Conservation (phyloP, 1,284 basidiomycete genomes). For the Spongiforma sp. region DNA sequence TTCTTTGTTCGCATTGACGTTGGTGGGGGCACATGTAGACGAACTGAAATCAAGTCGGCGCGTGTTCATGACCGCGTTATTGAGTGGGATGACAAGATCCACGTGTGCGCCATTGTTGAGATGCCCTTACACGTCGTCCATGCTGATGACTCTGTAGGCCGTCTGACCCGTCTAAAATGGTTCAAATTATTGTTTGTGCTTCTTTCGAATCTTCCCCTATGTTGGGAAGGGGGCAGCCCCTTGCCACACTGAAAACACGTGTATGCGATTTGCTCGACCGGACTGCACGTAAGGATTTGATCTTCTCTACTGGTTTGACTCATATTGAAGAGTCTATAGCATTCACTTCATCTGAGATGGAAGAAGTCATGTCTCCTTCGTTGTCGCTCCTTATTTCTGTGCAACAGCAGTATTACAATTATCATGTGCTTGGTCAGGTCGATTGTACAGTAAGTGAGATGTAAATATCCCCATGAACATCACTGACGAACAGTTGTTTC, state of each 20-base stretch:
- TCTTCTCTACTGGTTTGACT: neutral
- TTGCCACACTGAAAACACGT: neutral
- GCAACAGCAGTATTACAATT: neutral
- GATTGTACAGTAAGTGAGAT: neutral
- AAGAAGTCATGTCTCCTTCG: neutral
- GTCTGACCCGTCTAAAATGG: neutral
- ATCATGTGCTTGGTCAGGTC: neutral
- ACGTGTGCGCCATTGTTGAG: conserved; percentile 6
- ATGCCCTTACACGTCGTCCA: neutral
- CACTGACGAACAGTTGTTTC: neutral
- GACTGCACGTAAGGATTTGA: neutral
- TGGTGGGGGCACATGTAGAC: neutral
- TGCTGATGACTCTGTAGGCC: conserved; percentile 15
- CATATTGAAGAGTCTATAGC: no score
- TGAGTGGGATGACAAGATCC: conserved; percentile 21
- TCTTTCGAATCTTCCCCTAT: conserved; percentile 19
- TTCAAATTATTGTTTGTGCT: conserved; percentile 17
- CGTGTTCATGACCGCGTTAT: conserved; percentile 1
- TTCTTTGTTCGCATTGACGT: conserved; percentile 16
- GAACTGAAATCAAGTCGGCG: conserved; percentile 12
- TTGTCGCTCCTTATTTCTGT: conserved; percentile 6
- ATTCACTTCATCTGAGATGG: neutral
- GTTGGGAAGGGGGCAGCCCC: conserved; percentile 12
- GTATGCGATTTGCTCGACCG: conserved; percentile 8
- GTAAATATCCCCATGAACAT: neutral